Base-by-base conservation (phyloP, 768 basidiomycete species). In the Agaricus sinodeliciosus region DNA sequence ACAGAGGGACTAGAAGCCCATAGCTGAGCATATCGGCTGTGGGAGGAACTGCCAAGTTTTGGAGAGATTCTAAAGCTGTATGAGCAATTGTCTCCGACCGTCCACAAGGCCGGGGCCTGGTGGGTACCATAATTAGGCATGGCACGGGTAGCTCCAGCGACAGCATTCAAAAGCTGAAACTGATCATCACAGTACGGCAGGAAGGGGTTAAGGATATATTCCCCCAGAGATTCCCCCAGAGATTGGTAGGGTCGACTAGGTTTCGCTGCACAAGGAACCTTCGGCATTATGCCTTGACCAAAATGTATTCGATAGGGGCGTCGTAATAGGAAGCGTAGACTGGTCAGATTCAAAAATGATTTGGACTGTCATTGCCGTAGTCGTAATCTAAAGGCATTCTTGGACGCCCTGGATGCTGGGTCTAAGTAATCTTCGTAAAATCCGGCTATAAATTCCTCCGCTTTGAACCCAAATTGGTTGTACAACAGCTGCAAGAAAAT, bases 391-490 rank as follows among this genome's bases (percentile, higher is more conserved):
- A 90, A 86, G 5, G 89, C 90, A 62, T 92, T 91, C 67, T 85
- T 89, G 4, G 88, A 90, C 3, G 77, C 78, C 49, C 80, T 78
- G 15, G 87, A 87, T 22, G 80, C 70, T 3, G 79, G 67, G 59
- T 84, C 80, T n/a, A 90, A 71, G 63, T 90, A 90, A 41, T 84
- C 75, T 41, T 87, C 84, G 58, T 92, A 92, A 60, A 92, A 91
- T 16, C 85, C 87, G 18, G 79, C 81, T 18, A 91, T 75, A 55
- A 90, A 90, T 62, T 87, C 87, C 67, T 91, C 89, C 0, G 87
- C 85, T 59, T 92, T 91, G 75, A 92, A 90, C 25, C 90, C 89
- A 59, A 92, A 90, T 46, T 81, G 83, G 57, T 92, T 91, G 67
- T 91, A 92, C 5, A 47, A n/a, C 15, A 92, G 65, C 3, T 90